Percentiles rank a stretch among this genome's conserved stretches.
These are phyloP conservation scores for Debaryomyces udenii DNA, from an alignment of 1,139 yeast species.

Conservation along the genomic window DNA sequence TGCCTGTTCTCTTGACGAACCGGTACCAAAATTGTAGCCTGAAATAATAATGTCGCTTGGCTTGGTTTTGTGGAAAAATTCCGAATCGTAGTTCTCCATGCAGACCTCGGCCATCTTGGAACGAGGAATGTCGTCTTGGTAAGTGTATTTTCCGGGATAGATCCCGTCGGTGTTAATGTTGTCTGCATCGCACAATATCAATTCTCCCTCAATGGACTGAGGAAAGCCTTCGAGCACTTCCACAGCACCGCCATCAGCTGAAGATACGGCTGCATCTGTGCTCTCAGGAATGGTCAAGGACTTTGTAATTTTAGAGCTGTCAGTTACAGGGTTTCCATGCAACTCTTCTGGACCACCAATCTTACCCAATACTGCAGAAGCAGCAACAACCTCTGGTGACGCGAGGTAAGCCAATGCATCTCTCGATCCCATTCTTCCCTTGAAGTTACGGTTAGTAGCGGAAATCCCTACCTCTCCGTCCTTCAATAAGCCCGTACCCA, in stretches of 20 bases:
- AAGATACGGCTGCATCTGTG: constrained; percentile 29
- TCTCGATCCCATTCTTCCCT: constrained; percentile 98
- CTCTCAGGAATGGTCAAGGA: constrained; percentile 43
- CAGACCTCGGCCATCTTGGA: constrained; percentile 98
- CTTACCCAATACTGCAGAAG: constrained; percentile 91
- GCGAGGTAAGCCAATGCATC: constrained; percentile 96
- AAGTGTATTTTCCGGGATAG: constrained; percentile 97
- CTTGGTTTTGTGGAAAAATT: constrained; percentile 76
- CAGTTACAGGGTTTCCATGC: constrained; percentile 55
- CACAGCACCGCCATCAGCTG: constrained; percentile 48
- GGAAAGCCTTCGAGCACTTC: constrained; percentile 92
- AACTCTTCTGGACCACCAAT: constrained; percentile 93
- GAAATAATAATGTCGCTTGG: constrained; percentile 88
- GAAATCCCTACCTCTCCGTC: constrained; percentile 98
- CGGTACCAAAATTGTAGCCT: constrained; percentile 97
- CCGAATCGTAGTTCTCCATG: constrained; percentile 97
- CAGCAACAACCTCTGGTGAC: constrained; percentile 98
- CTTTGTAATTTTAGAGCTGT: constrained; percentile 49
- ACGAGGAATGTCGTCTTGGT: constrained; percentile 93
- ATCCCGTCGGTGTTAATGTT: constrained; percentile 98
- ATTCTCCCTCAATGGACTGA: constrained; percentile 81
- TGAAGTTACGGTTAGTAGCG: constrained; percentile 97
- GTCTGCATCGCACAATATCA: constrained; percentile 94
- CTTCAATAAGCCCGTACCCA: constrained; percentile 89
- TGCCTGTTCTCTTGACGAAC: constrained; percentile 99